Base-by-base conservation (phyloP, 2,329 filamentous ascomycete species). In the Penicillium nordicum region DNA sequence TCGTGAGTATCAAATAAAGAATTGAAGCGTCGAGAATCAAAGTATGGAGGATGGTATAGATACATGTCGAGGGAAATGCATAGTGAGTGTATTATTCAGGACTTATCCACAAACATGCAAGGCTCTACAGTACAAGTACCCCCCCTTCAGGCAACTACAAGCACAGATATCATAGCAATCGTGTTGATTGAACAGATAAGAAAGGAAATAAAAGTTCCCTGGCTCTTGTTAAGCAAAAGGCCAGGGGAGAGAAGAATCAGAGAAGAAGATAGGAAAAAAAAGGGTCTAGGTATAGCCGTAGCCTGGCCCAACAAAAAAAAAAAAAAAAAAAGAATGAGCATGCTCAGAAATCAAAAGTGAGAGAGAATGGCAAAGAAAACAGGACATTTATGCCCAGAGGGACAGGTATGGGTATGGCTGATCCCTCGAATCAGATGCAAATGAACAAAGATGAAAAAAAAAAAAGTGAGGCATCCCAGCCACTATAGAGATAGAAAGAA, bases 131-230 rank as follows among this genome's bases (percentile, higher is more conserved):
- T 45, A 11, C 23, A 32, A 11, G 1, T n/a, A 34, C 2, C 12
- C n/a, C 12, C 23, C 12, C 23, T 5, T 25, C 14, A 36, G 25
- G 30, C 29, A 34, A 46, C 21, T 46, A 70, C 63, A 61, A 64
- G 66, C 65, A 67, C 62, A 69, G 69, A 65, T 71, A 70, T 71
- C 69, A 67, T 70, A 57, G 61, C 66, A 68, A 66, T 66, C 69
- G 63, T 64, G 60, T 60, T 60, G 64, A 60, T 61, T 61, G 63
- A 61, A 54, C 48, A 50, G 58, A 48, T 56, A 52, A 52, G 53
- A 61, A 63, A 59, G 44, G 48, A 56, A 56, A 52, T 46, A 52
- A 56, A 46, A 27, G 41, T 18, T n/a, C 34, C 29, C 34, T n/a
- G 41, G 41, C 23, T 23, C 42, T 23, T 34, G 45, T 50, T 36